Conservation (phyloP, 352 stramenopile genomes). For the Saprolegnia diclina region DNA sequence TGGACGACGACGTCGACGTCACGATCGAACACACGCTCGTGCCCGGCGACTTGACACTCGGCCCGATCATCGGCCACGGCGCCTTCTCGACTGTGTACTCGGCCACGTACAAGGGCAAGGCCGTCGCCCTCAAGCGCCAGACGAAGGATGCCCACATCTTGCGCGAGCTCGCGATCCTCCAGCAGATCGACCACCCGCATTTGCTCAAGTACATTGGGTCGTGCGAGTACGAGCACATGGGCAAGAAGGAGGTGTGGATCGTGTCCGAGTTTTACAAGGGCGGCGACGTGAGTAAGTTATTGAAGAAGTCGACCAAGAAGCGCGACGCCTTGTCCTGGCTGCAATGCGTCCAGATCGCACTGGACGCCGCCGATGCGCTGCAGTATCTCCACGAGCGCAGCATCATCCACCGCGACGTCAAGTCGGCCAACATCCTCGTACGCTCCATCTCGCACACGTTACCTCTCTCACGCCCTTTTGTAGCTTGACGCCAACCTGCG, state of each 20-base stretch:
- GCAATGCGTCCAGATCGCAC: constrained; percentile 52
- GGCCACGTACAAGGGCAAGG: constrained; percentile 63
- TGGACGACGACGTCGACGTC: neutral
- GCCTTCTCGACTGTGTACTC: constrained; percentile 76
- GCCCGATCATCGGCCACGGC: constrained; percentile 58
- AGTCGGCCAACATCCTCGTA: constrained; percentile 81
- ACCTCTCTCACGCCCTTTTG: neutral
- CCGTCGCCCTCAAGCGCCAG: constrained; percentile 81
- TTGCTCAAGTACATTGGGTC: constrained; percentile 29
- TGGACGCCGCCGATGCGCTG: constrained; percentile 86
- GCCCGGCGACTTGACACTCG: constrained; percentile 10
- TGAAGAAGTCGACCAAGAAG: constrained; percentile 52
- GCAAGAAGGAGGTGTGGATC: constrained; percentile 75
- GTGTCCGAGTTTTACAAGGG: constrained; percentile 75
- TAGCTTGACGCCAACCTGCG: constrained; percentile 58
- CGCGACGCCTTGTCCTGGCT: constrained; percentile 47
- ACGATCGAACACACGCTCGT: neutral
- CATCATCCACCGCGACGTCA: constrained; percentile 83
- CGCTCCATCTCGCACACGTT: neutral
- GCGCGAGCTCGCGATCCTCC: constrained; percentile 31
- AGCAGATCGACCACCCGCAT: constrained; percentile 29
- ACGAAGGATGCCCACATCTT: constrained; percentile 74
- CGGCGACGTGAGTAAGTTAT: constrained; percentile 63
- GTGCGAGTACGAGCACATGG: constrained; percentile 58
- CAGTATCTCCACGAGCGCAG: constrained; percentile 90